phyloP scores from a whole-genome alignment of 345 rosid species.

The Lepidium sativum region DNA sequence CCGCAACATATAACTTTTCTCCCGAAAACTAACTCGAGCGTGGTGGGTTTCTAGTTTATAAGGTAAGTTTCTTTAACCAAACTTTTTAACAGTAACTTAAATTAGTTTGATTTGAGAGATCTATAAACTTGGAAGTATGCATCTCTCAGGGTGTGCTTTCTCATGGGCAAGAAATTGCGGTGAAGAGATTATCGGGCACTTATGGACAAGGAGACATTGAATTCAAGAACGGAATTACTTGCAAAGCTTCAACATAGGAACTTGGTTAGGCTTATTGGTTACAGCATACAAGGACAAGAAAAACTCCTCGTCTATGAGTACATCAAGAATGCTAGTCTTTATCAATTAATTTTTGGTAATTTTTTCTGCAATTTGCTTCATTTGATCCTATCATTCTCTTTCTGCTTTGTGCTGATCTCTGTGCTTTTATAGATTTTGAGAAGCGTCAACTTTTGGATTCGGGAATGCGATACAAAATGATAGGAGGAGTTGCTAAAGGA shows the following conservation, averaged over 20 bases:
- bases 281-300: slow-evolving; percentile 33
- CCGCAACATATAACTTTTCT: slow-evolving; percentile 42
- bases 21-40: slow-evolving; percentile 38
- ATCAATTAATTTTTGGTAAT: slow-evolving; percentile 32
- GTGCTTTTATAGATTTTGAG: background rate
- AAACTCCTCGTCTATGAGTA: slow-evolving; percentile 41
- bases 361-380: background rate
- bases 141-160: slow-evolving; percentile 33
- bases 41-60: slow-evolving; percentile 55
- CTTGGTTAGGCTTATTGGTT: slow-evolving; percentile 34
- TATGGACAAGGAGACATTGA: slow-evolving; percentile 39
- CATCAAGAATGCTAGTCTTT: slow-evolving; percentile 38
- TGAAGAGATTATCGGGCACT: slow-evolving; percentile 33
- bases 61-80: slow-evolving; percentile 14
- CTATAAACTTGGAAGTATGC: background rate
- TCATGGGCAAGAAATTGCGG: slow-evolving; percentile 35
- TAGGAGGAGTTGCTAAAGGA: slow-evolving; percentile 27
- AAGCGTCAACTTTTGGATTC: slow-evolving; percentile 22
- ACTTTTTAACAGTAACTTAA: background rate
- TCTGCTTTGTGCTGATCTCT: background rate
- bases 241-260: slow-evolving; percentile 51
- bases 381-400: background rate
- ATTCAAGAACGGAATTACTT: slow-evolving; percentile 45
- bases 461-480: slow-evolving; percentile 23
- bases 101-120: background rate